Base-by-base conservation (phyloP, 352 stramenopile genomes). In the Lagenidium sp. region DNA sequence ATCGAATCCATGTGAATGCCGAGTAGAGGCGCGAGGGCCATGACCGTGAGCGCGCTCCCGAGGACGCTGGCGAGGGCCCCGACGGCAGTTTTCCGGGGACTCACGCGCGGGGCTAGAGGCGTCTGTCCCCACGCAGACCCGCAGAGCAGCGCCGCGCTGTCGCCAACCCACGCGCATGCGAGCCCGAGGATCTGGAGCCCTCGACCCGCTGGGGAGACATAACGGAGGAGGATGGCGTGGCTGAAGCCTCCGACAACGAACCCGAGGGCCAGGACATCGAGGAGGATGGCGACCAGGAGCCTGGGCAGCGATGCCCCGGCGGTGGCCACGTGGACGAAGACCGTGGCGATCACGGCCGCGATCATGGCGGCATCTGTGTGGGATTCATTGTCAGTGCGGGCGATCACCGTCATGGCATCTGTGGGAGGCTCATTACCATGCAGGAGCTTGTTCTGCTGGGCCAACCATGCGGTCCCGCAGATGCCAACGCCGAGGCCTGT, bases 51-150 rank as follows among this genome's bases (percentile, higher is more conserved):
- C 4, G 76, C 47, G 38, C 70, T 84, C 2, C 67, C 76, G 2
- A 60, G 25, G 12, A 88, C 44, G 15, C 76, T 71, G 20, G 65
- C 68, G 15, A 81, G 34, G 1, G 67, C 73, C 3, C 76, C 76
- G 0, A 77, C 60, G 2, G 75, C 37, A 0, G 76, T 88, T 47
- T 88, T 88, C 11, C 73, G 70, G n/a, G 76, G 76, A 51, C 71
- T 85, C 40, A 88, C 62, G 22, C 58, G 43, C 0, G 70, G 62
- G n/a, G 72, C 68, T n/a, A 88, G 57, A 47, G 82, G 83, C 13
- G 47, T 47, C 10, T 60, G 36, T n/a, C 76, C 76, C 45, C 82
- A 60, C 16, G 79, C 63, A 1, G 60, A 66, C 1, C 76, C 76
- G 6, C 52, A 59, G 21, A 88, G 49, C 12, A 88, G 62, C 28